Conservation (phyloP, 2,329 filamentous ascomycete species). For the Claviceps cyperi region DNA sequence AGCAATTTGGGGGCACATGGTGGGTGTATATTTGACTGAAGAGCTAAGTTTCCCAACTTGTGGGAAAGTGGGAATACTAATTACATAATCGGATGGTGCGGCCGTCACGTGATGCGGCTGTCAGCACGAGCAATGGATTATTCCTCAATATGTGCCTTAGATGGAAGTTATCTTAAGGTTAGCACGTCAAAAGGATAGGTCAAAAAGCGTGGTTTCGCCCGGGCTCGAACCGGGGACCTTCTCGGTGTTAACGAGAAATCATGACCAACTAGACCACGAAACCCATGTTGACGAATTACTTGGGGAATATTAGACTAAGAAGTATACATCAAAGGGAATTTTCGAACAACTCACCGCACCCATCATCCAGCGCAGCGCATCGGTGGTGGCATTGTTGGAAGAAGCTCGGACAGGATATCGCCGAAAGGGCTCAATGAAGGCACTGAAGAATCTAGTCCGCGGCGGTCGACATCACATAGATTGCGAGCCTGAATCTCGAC, state of each 20-base stretch:
- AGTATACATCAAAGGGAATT: too few species aligned
- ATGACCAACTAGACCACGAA: conserved; percentile 6
- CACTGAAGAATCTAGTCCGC: conserved; percentile 14
- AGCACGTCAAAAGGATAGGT: conserved; percentile 11
- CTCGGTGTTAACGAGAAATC: conserved; percentile 19
- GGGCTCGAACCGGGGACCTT: conserved; percentile 26
- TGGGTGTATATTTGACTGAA: too few species aligned
- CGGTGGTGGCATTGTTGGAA: conserved; percentile 13
- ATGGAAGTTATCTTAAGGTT: too few species aligned
- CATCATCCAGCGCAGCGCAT: conserved; percentile 10
- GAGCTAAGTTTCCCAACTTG: too few species aligned
- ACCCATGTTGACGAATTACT: not conserved
- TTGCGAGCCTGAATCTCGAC: conserved; percentile 11
- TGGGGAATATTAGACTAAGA: not conserved
- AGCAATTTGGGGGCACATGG: too few species aligned
- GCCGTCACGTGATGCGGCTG: too few species aligned
- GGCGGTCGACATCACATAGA: conserved; percentile 11
- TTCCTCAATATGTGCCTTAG: too few species aligned
- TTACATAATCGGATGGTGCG: too few species aligned
- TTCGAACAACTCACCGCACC: not conserved
- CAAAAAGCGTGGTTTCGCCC: conserved; percentile 18
- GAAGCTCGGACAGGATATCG: conserved; percentile 11
- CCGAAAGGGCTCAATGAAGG: conserved; percentile 11
- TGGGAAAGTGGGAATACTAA: too few species aligned
- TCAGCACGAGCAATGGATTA: too few species aligned